These are phyloP conservation scores for Hanseniaspora lachancei DNA, from an alignment of 805 yeast genomes.

Conservation along the genomic window DNA sequence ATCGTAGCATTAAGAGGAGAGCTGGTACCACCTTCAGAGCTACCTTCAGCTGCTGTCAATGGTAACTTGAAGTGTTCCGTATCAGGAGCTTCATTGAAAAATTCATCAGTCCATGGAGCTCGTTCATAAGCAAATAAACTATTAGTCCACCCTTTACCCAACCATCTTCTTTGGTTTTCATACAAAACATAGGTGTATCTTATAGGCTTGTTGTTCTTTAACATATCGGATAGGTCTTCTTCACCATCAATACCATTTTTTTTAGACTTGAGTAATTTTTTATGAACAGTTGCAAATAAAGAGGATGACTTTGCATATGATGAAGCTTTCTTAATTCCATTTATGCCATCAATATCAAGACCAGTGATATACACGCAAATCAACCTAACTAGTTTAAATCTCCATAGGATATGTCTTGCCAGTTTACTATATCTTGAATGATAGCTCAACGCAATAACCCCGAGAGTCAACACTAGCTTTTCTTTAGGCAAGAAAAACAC, in stretches of 20 bases:
- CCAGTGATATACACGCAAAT: conserved; percentile 77
- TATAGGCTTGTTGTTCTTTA: conserved; percentile 33
- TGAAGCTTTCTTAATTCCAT: conserved; percentile 21
- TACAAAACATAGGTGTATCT: conserved; percentile 82
- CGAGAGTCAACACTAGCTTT: conserved; percentile 43
- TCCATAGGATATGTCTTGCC: conserved; percentile 75
- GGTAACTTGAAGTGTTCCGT: conserved; percentile 74
- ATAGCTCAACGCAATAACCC: conserved; percentile 56
- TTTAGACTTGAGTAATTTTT: conserved; percentile 24
- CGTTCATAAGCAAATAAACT: conserved; percentile 84
- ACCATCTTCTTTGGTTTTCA: conserved; percentile 94
- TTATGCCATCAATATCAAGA: conserved; percentile 51
- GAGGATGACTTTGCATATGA: conserved; percentile 23
- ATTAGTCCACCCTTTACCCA: conserved; percentile 96
- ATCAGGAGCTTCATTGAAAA: conserved; percentile 68
- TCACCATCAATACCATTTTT: conserved; percentile 18
- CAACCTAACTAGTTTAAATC: conserved; percentile 54
- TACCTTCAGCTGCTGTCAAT: conserved; percentile 24
- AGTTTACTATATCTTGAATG: conserved; percentile 80
- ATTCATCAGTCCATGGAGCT: conserved; percentile 95
- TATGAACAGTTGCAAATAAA: conserved; percentile 33
- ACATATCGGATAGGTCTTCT: conserved; percentile 17
- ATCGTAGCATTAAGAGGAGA: conserved; percentile 42
- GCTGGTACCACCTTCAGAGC: neutral
- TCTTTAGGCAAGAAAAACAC: conserved; percentile 61